A percentile compares a stretch with the other conserved stretches of the same genome.
Evolutionary conservation across 345 rosid genomes (phyloP).

Genomic region (Chamaenerion angustifolium): DNA sequence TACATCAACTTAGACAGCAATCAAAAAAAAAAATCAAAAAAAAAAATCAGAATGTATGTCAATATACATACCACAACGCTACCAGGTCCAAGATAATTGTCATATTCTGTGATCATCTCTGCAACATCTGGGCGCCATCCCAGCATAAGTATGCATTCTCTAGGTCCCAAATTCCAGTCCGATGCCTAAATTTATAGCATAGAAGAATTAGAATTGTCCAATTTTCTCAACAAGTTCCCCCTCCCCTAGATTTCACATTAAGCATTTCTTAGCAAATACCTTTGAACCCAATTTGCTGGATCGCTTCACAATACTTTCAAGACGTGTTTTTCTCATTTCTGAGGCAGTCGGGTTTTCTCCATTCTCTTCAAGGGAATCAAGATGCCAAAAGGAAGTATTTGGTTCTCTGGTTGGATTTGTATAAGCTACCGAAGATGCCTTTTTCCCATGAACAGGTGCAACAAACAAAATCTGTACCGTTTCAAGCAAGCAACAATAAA

Average conservation of each 20-base stretch:
- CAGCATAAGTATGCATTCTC: constrained; percentile 68
- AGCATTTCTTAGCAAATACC: constrained; percentile 18
- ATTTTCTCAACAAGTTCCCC: too few species aligned
- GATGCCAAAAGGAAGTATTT: constrained; percentile 9
- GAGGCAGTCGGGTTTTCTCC: constrained; percentile 19
- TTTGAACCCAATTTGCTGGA: constrained; percentile 47
- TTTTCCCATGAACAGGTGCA: constrained; percentile 54
- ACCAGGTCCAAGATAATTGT: constrained; percentile 93
- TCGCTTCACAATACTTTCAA: constrained; percentile 38
- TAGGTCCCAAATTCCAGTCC: constrained; percentile 56
- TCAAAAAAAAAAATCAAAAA: background rate
- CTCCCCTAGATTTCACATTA: too few species aligned
- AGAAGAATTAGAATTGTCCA: too few species aligned
- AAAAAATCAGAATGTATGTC: background rate
- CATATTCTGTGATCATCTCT: constrained; percentile 86
- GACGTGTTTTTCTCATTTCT: constrained; percentile 35
- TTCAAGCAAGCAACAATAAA: background rate
- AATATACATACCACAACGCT: constrained; percentile 51
- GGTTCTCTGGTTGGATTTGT: constrained; percentile 23
- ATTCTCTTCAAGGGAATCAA: constrained; percentile 17
- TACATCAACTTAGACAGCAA: background rate
- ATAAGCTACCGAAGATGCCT: constrained; percentile 28
- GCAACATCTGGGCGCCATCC: constrained; percentile 93
- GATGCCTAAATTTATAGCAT: constrained; percentile 36
- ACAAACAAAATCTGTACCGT: constrained; percentile 48